Percentiles rank a stretch among this genome's conserved stretches.
Evolutionary conservation across 768 basidiomycete genomes (phyloP).

Genomic region (Hericium alpestre): DNA sequence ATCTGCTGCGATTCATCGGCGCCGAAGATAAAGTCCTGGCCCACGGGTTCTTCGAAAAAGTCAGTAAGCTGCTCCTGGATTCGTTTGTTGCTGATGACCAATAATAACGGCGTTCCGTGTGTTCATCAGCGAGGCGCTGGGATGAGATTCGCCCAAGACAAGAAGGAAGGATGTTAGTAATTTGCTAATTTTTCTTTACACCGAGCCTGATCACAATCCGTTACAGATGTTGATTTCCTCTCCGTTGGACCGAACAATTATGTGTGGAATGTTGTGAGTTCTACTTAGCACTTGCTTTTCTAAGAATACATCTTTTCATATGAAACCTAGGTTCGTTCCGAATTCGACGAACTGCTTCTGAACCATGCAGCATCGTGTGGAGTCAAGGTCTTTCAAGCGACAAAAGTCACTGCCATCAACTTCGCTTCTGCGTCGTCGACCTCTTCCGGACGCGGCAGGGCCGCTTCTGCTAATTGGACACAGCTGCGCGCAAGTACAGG

Average conservation of each 20-base stretch:
- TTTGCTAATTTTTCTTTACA: too few relatives aligned
- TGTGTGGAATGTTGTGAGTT: constrained; percentile 54
- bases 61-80: constrained; percentile 10
- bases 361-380: constrained; percentile 40
- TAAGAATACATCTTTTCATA: not conserved
- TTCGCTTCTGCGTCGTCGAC: not conserved
- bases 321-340: constrained; percentile 35
- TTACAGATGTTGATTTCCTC: constrained; percentile 47
- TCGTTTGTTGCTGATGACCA: too few relatives aligned
- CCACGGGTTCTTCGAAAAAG: constrained; percentile 39
- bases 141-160: constrained; percentile 45
- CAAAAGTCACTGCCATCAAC: constrained; percentile 12
- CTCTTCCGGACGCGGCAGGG: constrained; percentile 15
- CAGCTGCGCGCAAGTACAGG: constrained; percentile 22
- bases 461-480: constrained; percentile 45
- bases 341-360: constrained; percentile 49
- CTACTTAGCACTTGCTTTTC: not conserved
- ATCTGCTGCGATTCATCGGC: constrained; percentile 41
- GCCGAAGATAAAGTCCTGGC: constrained; percentile 32
- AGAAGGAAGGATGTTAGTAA: constrained; percentile 41
- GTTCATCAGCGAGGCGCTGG: constrained; percentile 38
- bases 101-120: too few relatives aligned
- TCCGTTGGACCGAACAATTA: constrained; percentile 35
- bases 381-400: constrained; percentile 40
- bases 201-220: not conserved